These are phyloP conservation scores for Azolla pinnata DNA, from an alignment of 75 land plant species.

Conservation along the genomic window DNA sequence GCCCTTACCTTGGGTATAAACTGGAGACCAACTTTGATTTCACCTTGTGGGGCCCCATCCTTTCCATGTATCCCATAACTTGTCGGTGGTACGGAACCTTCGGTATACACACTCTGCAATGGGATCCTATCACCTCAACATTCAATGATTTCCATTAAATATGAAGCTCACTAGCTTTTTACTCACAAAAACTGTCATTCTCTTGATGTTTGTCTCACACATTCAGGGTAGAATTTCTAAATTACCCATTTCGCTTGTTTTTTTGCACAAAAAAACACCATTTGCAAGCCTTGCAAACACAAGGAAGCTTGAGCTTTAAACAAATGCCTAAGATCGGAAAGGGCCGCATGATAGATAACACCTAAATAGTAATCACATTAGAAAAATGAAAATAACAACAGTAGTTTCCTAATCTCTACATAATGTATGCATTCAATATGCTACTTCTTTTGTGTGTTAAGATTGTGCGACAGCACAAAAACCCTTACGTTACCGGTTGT, in stretches of 20 bases:
- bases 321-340: no score
- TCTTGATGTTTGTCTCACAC: no score
- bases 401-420: not conserved
- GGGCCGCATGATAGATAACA: not conserved
- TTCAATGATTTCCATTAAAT: not conserved
- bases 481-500: not conserved
- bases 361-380: not conserved
- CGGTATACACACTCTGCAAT: not conserved
- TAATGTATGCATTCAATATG: not conserved
- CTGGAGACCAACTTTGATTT: not conserved
- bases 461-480: no score
- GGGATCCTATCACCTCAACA: not conserved
- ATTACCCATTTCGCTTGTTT: no score
- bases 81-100: not conserved
- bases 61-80: not conserved
- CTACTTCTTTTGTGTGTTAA: no score
- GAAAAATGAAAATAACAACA: not conserved
- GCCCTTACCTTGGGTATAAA: conserved; percentile 2
- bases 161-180: not conserved
- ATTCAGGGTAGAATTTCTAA: no score
- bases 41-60: not conserved
- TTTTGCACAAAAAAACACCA: not conserved
- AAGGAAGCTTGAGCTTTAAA: not conserved
- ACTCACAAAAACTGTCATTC: no score
- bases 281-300: not conserved